Conservation (phyloP, 140 eudicot species). For the Flaveria floridana region DNA sequence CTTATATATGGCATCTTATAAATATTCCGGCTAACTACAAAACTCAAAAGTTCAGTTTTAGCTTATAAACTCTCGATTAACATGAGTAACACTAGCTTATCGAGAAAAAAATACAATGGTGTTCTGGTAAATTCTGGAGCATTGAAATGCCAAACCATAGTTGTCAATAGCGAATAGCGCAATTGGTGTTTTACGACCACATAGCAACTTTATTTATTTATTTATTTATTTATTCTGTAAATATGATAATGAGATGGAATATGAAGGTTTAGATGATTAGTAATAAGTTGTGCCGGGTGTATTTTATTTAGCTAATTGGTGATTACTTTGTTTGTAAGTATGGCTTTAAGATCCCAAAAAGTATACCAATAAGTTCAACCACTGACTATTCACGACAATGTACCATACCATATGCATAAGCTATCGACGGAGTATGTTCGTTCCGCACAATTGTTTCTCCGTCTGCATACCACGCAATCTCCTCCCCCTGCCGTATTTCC, state of each 20-base stretch:
- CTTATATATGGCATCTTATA: constrained; percentile 13
- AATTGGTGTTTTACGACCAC: no score
- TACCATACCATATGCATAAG: constrained; percentile 86
- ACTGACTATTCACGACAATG: constrained; percentile 24
- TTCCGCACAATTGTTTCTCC: constrained; percentile 88
- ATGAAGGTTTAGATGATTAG: no score
- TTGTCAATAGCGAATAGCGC: no score
- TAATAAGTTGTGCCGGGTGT: not conserved
- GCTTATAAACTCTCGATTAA: not conserved
- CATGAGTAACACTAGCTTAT: constrained; percentile 5
- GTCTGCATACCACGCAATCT: constrained; percentile 98
- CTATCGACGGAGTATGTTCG: constrained; percentile 74
- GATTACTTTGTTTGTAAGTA: constrained; percentile 1
- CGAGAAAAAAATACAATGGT: not conserved
- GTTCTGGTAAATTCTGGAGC: not conserved
- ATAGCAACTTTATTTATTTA: not conserved
- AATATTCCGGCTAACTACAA: not conserved
- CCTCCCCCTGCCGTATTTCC: constrained; percentile 96
- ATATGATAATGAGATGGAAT: no score
- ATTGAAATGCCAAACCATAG: not conserved
- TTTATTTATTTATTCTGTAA: not conserved
- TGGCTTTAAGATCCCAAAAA: constrained; percentile 18
- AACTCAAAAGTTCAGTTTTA: constrained; percentile 8
- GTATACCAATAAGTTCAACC: constrained; percentile 8
- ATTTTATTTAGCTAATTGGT: constrained; percentile 20